Evolutionary conservation across 2,329 filamentous ascomycete genomes (phyloP), one percentile per base, ranked within the genome.

Genomic region (Beauveria sp.): DNA sequence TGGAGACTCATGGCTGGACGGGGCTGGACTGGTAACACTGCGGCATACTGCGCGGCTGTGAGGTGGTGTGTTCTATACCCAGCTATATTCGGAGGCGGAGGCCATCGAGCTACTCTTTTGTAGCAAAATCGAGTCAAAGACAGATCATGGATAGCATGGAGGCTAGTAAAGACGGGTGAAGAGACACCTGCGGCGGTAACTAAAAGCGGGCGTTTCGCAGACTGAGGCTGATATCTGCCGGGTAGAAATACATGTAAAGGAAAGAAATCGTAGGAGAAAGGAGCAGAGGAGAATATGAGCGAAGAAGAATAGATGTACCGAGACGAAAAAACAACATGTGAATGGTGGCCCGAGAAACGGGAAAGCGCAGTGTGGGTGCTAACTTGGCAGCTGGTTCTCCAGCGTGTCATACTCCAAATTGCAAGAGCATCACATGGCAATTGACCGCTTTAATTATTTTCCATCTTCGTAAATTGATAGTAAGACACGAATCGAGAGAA

Each of bases 171-270:
- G 20, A 22, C 18, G 40, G 12, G 40, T 24, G 37, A 18, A 12
- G 5, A 30, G 18, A 51, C 16, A 44, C 10, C n/a, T n/a, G 30
- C 26, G 41, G 24, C 7, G 40, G 26, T 44, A 22, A 30, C n/a
- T 30, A 48, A 40, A 24, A 48, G 43, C 26, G 40, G 30, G 20
- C 14, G 55, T 22, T 47, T 34, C 24, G 41, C 20, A 44, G 24
- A 50, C 24, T 3, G 28, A 26, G 34, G 6, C 26, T 44, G 28
- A 37, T 55, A 6, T 5, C 55, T 16, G 30, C 14, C 30, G 43
- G 51, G 47, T 61, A 61, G 59, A 57, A 26, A 61, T 61, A 61
- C 47, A 47, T 52, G 37, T 57, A 48, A 57, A 61, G 58, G 55
- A 43, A 55, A 41, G 43, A 22, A 48, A 4, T 18, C 51, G 43